These are phyloP conservation scores for Torulaspora microellipsoides DNA, from an alignment of 805 yeast species.

Conservation along the genomic window DNA sequence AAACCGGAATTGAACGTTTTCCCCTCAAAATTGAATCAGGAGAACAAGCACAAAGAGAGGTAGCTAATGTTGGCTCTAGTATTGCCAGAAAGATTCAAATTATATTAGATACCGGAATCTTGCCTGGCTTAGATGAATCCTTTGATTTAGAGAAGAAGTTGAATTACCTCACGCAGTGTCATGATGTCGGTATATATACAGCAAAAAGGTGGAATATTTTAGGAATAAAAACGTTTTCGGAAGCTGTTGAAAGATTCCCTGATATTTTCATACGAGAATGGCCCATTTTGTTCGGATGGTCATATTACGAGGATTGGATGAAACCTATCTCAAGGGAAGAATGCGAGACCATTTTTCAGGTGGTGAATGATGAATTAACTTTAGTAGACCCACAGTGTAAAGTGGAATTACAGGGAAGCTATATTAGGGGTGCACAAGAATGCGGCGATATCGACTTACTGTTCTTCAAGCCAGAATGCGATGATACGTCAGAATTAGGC, in stretches of 20 bases:
- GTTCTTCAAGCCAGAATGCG: conserved; percentile 25
- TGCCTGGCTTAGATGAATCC: conserved; percentile 24
- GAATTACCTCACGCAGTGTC: conserved; percentile 28
- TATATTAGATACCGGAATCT: conserved; percentile 21
- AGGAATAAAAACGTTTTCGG: conserved; percentile 18
- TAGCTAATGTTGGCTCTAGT: conserved; percentile 27
- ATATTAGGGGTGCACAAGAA: conserved; percentile 20
- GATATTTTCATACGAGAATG: conserved; percentile 22
- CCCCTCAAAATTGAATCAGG: conserved; percentile 24
- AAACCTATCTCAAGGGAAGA: conserved; percentile 24
- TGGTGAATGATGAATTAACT: conserved; percentile 16
- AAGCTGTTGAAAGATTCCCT: conserved; percentile 18
- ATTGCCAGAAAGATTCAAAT: conserved; percentile 31
- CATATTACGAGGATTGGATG: conserved; percentile 33
- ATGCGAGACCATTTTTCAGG: conserved; percentile 20
- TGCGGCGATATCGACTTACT: conserved; percentile 35
- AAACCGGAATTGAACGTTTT: conserved; percentile 19
- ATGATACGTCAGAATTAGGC: conserved; percentile 21
- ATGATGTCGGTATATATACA: conserved; percentile 28
- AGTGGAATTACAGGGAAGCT: conserved; percentile 32
- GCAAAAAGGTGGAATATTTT: conserved; percentile 26
- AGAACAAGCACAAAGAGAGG: conserved; percentile 21
- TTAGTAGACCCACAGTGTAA: conserved; percentile 17
- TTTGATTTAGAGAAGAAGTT: conserved; percentile 14
- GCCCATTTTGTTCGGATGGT: conserved; percentile 32